Evolutionary conservation across 2,329 filamentous ascomycete species (phyloP), one percentile per base, ranked within the genome.

Genomic region (Xylariaceae sp.): DNA sequence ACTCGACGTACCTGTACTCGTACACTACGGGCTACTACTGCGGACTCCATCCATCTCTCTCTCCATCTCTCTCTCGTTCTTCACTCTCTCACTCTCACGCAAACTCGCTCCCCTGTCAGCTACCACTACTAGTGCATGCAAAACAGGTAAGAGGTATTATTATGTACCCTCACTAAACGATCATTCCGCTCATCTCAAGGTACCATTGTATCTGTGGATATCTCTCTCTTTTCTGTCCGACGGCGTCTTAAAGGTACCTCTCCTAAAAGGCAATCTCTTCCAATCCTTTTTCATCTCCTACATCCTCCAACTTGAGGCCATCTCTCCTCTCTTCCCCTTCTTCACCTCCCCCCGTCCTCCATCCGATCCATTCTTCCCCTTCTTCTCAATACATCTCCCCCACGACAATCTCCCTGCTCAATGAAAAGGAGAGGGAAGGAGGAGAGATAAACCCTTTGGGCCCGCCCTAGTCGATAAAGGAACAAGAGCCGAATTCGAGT

Each of bases 291-390:
- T 76, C 76, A 73, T 77, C 76, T 77, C 74, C 75, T 77, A 74
- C 74, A 76, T 80, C 77, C 76, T 81, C 78, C 77, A 77, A 78
- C 78, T 78, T 77, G 79, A 77, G 71, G 72, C 64, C 71, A 68
- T 59, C 62, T 64, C 71, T 69, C 70, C 66, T 68, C 64, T 65
- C 64, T 71, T 71, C 72, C 59, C 61, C 57, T 61, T 65, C 59
- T 59, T 64, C 58, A 62, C 63, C 62, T 64, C 62, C 59, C 47
- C 56, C 57, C 73, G 72, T 73, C 71, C 68, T 70, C 70, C 68
- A 73, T 76, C 76, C 73, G 74, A 76, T 78, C 78, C 78, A 81
- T 78, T 81, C 79, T 76, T 82, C 82, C 76, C 75, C 77, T 79
- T 65, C 61, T 77, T 76, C 76, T 75, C 65, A 59, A 68, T 59